Base-by-base conservation (phyloP, 768 basidiomycete species). In the Mycena rebaudengoi region DNA sequence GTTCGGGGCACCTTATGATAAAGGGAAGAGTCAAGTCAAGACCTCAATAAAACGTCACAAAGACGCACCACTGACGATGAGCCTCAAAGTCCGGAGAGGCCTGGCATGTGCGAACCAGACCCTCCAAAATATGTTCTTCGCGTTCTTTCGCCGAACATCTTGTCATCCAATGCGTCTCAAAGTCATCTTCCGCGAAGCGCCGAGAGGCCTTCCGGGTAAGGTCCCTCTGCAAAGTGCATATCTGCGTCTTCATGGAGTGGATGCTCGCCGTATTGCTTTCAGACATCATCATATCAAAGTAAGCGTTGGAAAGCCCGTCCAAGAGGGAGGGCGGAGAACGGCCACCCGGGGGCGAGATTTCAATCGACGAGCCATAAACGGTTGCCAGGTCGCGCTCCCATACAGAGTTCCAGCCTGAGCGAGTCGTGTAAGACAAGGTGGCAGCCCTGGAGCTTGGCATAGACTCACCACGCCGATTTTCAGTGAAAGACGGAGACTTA, bases 121-220 rank as follows among this genome's bases (percentile, higher is more conserved):
- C 69, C 43, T 65, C 69, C 13, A 70, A 18, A 23, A 67, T 62
- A 46, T 60, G 62, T n/a, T 62, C 60, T 25, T 70, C 69, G 29
- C 69, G 66, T 40, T 70, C 46, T 16, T 60, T 44, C 10, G 25
- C 32, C 5, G 62, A 62, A 37, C 59, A 69, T 13, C 48, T 40
- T 25, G 46, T 54, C 12, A 44, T 69, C 66, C 69, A 70, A 5
- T 62, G 43, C 2, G 53, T 13, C 45, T 64, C 69, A 37, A 70
- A 67, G 52, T 69, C 62, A 35, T 69, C 59, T 21, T 64, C 62
- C 0, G 66, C 68, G 28, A 59, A 69, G 32, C 60, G 18, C 10
- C 35, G n/a, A 8, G 63, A 23, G 18, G 62, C 41, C 30, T 70
- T 65, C 14, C 56, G 63, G 10, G 62, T 64, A 3, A 70, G 45